These are phyloP conservation scores for Exophiala lecanii-corni DNA, from an alignment of 2,329 filamentous ascomycete species.

Conservation along the genomic window DNA sequence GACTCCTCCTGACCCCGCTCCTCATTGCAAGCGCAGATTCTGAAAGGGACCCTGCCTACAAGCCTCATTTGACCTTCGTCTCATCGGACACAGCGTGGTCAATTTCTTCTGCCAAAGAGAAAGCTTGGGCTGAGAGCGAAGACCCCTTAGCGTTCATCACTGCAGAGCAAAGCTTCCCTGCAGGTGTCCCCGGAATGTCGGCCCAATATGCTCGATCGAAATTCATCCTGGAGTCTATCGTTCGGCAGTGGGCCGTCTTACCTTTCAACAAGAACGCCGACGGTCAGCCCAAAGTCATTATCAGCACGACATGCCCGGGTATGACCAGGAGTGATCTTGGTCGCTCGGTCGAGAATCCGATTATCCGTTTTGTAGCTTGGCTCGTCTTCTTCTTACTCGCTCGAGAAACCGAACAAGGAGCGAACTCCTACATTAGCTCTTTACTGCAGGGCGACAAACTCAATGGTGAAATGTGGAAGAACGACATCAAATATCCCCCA, in stretches of 20 bases:
- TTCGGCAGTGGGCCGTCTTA: conserved; percentile 34
- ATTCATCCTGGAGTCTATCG: conserved; percentile 39
- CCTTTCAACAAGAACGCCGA: conserved; percentile 25
- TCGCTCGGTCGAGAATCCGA: conserved; percentile 30
- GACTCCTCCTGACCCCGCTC: conserved; percentile 48
- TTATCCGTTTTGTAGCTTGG: conserved; percentile 25
- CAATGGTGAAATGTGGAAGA: conserved; percentile 42
- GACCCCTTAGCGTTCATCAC: conserved; percentile 35
- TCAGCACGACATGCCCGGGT: conserved; percentile 44
- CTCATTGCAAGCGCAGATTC: conserved; percentile 34
- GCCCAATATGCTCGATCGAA: conserved; percentile 41
- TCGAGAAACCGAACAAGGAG: conserved; percentile 41
- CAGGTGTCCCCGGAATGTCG: conserved; percentile 20
- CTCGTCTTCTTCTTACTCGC: conserved; percentile 37
- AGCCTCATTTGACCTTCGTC: conserved; percentile 41
- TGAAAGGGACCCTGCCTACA: conserved; percentile 14
- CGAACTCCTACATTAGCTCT: conserved; percentile 40
- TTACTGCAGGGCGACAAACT: conserved; percentile 39
- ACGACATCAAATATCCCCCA: conserved; percentile 36
- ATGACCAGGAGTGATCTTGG: conserved; percentile 40
- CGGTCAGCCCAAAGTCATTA: conserved; percentile 37
- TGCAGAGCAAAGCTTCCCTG: conserved; percentile 27
- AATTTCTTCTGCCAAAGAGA: conserved; percentile 32
- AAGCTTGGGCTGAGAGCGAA: conserved; percentile 24
- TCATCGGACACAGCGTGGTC: conserved; percentile 39